A percentile compares a stretch with the other conserved stretches of the same genome.
Evolutionary conservation across 2,329 filamentous ascomycete species (phyloP).

Genomic region (Pleoardoris graminearum): DNA sequence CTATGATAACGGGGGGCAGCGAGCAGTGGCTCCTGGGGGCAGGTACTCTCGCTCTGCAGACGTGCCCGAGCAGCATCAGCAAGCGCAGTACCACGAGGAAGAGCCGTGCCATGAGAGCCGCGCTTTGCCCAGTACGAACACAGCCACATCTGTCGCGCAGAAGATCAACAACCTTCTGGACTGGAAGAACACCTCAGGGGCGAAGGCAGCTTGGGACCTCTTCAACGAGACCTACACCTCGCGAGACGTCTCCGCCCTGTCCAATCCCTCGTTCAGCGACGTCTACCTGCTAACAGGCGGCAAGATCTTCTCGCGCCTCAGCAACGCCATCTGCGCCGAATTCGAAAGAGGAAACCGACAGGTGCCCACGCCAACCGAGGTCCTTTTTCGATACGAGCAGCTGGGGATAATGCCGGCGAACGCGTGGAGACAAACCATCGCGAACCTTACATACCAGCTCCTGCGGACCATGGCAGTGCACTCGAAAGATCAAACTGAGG

Average conservation of each 20-base stretch:
- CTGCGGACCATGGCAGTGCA: conserved; percentile 19
- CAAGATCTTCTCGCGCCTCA: conserved; percentile 28
- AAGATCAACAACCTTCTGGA: conserved; percentile 13
- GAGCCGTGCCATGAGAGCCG: neutral
- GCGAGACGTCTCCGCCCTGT: conserved; percentile 35
- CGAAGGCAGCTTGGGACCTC: conserved; percentile 31
- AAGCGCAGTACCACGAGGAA: neutral
- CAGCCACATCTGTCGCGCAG: neutral
- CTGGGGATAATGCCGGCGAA: conserved; percentile 29
- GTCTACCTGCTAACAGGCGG: conserved; percentile 20
- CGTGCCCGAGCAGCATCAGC: neutral
- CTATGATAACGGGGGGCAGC: neutral
- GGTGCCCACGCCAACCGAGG: no score
- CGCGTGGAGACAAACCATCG: conserved; percentile 28
- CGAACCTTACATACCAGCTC: conserved; percentile 28
- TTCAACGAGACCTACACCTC: conserved; percentile 35
- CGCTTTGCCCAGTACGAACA: neutral
- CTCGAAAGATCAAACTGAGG: neutral
- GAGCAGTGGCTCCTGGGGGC: neutral
- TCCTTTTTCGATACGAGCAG: conserved; percentile 36
- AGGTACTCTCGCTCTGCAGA: conserved; percentile 3
- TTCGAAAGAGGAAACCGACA: conserved; percentile 32
- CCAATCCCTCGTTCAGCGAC: conserved; percentile 24
- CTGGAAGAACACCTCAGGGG: neutral
- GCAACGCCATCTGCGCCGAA: conserved; percentile 13